A percentile compares a stretch with the other conserved stretches of the same genome.
Evolutionary conservation across 2,329 filamentous ascomycete genomes (phyloP).

Genomic region (Fusarium sambucinum): DNA sequence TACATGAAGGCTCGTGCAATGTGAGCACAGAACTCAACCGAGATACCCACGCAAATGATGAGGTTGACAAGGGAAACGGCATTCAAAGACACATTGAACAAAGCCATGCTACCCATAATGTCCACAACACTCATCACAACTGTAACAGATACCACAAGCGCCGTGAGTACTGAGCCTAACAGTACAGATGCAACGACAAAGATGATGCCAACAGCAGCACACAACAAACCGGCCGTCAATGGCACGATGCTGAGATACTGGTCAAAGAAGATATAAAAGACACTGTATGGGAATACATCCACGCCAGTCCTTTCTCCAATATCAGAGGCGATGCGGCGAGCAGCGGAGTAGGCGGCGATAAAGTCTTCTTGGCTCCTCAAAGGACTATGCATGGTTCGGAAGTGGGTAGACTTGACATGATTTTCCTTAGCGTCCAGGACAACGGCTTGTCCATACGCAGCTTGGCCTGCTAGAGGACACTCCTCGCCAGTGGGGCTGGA

Average conservation of each 20-base stretch:
- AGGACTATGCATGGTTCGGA: conserved; percentile 89
- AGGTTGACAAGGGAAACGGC: conserved; percentile 96
- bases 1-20: conserved; percentile 97
- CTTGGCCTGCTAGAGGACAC: conserved; percentile 89
- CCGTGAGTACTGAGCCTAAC: conserved; percentile 85
- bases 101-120: conserved; percentile 94
- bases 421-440: conserved; percentile 76
- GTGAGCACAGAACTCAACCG: conserved; percentile 97
- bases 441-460: conserved; percentile 86
- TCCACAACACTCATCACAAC: conserved; percentile 95
- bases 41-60: conserved; percentile 96
- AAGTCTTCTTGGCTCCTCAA: conserved; percentile 91
- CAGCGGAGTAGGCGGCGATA: conserved; percentile 88
- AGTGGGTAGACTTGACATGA: conserved; percentile 85
- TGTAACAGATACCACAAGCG: conserved; percentile 83
- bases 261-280: conserved; percentile 99
- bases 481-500: conserved; percentile 81
- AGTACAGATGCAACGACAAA: conserved; percentile 83
- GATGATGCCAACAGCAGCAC: conserved; percentile 86
- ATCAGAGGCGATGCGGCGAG: conserved; percentile 85
- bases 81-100: conserved; percentile 90
- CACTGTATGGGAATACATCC: conserved; percentile 94
- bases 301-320: conserved; percentile 78
- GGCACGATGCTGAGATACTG: conserved; percentile 90
- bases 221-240: conserved; percentile 82